A percentile compares a stretch with the other conserved stretches of the same genome.
Conservation (phyloP, 805 yeast genomes). For the Groenewaldozyma tartarivorans region DNA sequence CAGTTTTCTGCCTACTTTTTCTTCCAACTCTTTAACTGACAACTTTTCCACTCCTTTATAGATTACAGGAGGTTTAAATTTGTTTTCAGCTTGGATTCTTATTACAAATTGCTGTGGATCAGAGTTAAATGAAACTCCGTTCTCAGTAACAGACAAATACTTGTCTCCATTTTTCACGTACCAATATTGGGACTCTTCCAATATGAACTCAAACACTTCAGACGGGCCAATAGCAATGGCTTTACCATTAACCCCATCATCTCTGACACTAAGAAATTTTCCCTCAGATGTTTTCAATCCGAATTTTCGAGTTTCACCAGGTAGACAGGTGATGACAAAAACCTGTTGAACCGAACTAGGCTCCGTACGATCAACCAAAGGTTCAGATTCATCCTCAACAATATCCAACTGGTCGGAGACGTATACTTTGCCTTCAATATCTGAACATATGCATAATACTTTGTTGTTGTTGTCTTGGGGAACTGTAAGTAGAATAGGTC, state of each 20-base stretch:
- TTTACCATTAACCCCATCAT: conserved; percentile 20
- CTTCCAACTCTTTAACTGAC: conserved; percentile 19
- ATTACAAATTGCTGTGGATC: conserved; percentile 8
- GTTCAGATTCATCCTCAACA: background rate
- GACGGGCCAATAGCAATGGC: conserved; percentile 28
- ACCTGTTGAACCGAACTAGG: conserved; percentile 29
- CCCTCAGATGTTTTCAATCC: conserved; percentile 26
- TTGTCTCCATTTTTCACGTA: conserved; percentile 12
- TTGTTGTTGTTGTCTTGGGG: no score
- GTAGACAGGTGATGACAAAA: conserved; percentile 20
- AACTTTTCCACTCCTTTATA: conserved; percentile 3
- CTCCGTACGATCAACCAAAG: conserved; percentile 15
- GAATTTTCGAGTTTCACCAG: conserved; percentile 11
- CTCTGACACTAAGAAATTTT: conserved; percentile 20
- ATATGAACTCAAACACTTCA: conserved; percentile 20
- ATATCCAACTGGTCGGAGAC: conserved; percentile 15
- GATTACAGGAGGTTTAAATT: background rate
- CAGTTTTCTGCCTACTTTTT: conserved; percentile 19
- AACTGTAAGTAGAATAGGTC: conserved; percentile 23
- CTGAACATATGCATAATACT: conserved; percentile 19
- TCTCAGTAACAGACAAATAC: conserved; percentile 13
- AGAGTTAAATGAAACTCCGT: conserved; percentile 10
- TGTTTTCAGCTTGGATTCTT: conserved; percentile 22
- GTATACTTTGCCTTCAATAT: conserved; percentile 19
- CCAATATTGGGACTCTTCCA: conserved; percentile 18